phyloP scores from a whole-genome alignment of 2,329 filamentous ascomycete species.

The Chrysoporthe deuterocubensis region DNA sequence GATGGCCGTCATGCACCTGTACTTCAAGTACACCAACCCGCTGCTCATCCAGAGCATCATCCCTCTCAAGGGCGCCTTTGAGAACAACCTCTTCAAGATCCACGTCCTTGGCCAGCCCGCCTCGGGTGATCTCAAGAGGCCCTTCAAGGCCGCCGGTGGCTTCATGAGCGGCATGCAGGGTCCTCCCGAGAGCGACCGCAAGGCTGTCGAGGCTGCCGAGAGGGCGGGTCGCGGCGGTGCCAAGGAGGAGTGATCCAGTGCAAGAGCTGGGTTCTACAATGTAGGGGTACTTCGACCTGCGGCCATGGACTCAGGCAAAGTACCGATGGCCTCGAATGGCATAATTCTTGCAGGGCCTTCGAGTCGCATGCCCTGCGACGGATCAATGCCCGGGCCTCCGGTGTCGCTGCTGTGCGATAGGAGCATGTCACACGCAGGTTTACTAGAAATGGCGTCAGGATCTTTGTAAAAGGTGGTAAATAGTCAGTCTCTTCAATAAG shows the following conservation, averaged over 20 bases:
- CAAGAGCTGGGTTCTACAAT: conserved; percentile 5
- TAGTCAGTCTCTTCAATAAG: conserved; percentile 4
- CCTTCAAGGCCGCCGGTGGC: conserved; percentile 86
- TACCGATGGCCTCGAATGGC: background rate
- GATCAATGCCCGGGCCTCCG: background rate
- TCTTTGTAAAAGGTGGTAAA: background rate
- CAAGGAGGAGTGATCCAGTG: conserved; percentile 67
- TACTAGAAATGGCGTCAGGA: conserved; percentile 1
- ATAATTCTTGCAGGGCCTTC: background rate
- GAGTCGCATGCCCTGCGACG: background rate
- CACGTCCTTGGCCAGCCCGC: conserved; percentile 88
- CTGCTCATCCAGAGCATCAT: conserved; percentile 99
- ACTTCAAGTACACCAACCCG: conserved; percentile 99
- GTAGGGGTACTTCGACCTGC: background rate
- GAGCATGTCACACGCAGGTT: background rate
- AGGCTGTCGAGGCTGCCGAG: conserved; percentile 80
- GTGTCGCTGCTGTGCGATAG: background rate
- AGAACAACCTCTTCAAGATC: conserved; percentile 96
- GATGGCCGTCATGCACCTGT: conserved; percentile 98
- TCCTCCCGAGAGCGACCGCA: conserved; percentile 83
- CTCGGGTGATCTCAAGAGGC: conserved; percentile 87
- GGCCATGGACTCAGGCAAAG: background rate
- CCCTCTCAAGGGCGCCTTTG: conserved; percentile 92
- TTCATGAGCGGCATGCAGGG: conserved; percentile 80
- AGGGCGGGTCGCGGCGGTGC: conserved; percentile 72